Conservation (phyloP, 352 stramenopile species). For the Phytophthora cajani region DNA sequence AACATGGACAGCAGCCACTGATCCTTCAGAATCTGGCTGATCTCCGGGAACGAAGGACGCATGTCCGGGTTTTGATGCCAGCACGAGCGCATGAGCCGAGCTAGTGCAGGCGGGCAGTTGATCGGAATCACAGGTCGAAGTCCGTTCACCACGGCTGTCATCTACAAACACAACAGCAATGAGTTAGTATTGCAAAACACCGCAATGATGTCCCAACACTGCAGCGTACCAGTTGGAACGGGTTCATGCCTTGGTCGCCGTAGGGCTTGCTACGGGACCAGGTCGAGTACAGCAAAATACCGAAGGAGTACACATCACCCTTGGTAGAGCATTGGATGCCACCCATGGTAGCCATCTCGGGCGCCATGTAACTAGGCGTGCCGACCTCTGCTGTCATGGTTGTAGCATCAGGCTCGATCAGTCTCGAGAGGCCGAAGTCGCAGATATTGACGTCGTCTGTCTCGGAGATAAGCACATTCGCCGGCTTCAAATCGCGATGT, state of each 20-base stretch:
- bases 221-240: constrained; percentile 81
- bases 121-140: constrained; percentile 86
- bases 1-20: constrained; percentile 69
- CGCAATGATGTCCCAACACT: background rate
- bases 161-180: constrained; percentile 44
- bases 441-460: constrained; percentile 94
- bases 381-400: constrained; percentile 90
- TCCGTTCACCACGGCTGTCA: constrained; percentile 88
- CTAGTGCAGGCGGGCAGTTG: constrained; percentile 76
- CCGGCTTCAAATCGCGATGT: constrained; percentile 93
- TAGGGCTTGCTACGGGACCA: constrained; percentile 90
- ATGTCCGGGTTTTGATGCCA: constrained; percentile 80
- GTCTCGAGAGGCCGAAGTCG: constrained; percentile 92
- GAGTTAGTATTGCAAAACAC: background rate
- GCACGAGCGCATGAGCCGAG: constrained; percentile 82
- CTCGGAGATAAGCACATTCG: constrained; percentile 94
- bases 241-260: constrained; percentile 91
- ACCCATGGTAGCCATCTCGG: constrained; percentile 92
- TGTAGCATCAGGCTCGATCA: constrained; percentile 87
- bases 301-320: constrained; percentile 88
- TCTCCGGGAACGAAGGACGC: constrained; percentile 81
- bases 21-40: constrained; percentile 81
- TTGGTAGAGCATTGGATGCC: constrained; percentile 89
- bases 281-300: constrained; percentile 87
- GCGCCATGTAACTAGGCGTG: constrained; percentile 91